Evolutionary conservation across 768 basidiomycete genomes (phyloP).

Genomic region (Lentinus brumalis): DNA sequence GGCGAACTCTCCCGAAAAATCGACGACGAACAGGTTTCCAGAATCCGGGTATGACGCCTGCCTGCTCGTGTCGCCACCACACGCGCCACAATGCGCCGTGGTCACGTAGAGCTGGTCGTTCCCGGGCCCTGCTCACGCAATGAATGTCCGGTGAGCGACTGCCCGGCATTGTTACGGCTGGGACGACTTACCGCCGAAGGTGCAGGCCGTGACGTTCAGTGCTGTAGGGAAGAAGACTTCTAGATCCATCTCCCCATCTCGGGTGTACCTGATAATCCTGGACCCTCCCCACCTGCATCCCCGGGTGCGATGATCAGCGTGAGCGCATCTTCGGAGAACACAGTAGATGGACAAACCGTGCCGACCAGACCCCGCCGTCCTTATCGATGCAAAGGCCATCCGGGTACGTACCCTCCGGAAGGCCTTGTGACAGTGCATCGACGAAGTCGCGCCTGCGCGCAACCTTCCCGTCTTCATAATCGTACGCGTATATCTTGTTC

Average conservation of each 20-base stretch:
- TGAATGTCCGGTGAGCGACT: neutral
- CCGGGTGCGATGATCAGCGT: constrained; percentile 6
- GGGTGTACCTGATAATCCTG: constrained; percentile 54
- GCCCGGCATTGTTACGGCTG: neutral
- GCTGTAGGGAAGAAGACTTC: constrained; percentile 64
- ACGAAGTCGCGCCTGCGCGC: constrained; percentile 59
- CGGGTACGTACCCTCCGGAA: constrained; percentile 51
- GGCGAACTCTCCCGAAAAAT: constrained; percentile 45
- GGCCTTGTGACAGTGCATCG: constrained; percentile 56
- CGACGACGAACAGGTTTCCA: constrained; percentile 56
- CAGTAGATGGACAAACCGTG: constrained; percentile 41
- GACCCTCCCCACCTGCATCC: constrained; percentile 65
- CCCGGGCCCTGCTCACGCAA: constrained; percentile 45
- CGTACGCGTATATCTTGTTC: constrained; percentile 70
- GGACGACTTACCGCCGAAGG: constrained; percentile 58
- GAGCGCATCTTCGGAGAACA: constrained; percentile 14
- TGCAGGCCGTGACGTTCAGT: constrained; percentile 65
- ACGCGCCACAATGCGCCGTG: constrained; percentile 57
- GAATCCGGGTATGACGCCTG: constrained; percentile 56
- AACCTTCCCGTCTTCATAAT: constrained; percentile 58
- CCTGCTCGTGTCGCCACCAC: constrained; percentile 51
- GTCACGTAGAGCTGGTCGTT: constrained; percentile 65
- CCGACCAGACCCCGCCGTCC: constrained; percentile 69
- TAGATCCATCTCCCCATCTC: constrained; percentile 55
- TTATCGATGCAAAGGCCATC: constrained; percentile 70